Percentiles rank a stretch among this genome's conserved stretches.
Evolutionary conservation across 495 filamentous ascomycete species (phyloP).

Genomic region (Hypomontagnella monticulosa): DNA sequence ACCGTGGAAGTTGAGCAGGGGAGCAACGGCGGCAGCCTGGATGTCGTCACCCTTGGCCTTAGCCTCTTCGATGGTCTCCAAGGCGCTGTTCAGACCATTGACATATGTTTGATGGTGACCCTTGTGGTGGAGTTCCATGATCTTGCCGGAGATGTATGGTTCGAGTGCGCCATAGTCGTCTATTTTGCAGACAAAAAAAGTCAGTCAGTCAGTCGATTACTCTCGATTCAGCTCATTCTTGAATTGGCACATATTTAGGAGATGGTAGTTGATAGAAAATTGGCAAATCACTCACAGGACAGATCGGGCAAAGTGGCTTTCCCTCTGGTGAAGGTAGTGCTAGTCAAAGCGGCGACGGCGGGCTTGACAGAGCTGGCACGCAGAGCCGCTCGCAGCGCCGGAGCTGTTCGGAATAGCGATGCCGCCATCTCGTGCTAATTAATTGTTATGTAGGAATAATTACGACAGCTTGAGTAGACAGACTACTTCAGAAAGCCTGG

Average conservation of each 20-base stretch:
- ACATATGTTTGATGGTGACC: constrained; percentile 86
- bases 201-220: constrained; percentile 17
- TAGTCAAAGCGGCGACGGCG: constrained; percentile 65
- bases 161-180: constrained; percentile 94
- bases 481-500: too few species aligned
- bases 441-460: constrained; percentile 6
- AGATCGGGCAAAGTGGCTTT: constrained; percentile 96
- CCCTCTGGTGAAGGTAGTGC: constrained; percentile 78
- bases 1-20: constrained; percentile 95
- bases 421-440: constrained; percentile 61
- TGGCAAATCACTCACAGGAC: constrained; percentile 70
- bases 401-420: constrained; percentile 61
- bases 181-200: constrained; percentile 47
- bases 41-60: constrained; percentile 66
- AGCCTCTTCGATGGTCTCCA: constrained; percentile 69
- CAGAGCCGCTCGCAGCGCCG: constrained; percentile 57
- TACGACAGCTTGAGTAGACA: too few species aligned
- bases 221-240: neutral
- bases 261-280: too few species aligned
- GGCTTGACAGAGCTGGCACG: constrained; percentile 52
- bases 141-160: constrained; percentile 92
- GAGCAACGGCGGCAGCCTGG: constrained; percentile 81
- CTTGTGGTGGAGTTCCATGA: constrained; percentile 93
- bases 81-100: constrained; percentile 71
- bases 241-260: too few species aligned